phyloP scores from a whole-genome alignment of 164 flowering plant species.

The Sedum album region DNA sequence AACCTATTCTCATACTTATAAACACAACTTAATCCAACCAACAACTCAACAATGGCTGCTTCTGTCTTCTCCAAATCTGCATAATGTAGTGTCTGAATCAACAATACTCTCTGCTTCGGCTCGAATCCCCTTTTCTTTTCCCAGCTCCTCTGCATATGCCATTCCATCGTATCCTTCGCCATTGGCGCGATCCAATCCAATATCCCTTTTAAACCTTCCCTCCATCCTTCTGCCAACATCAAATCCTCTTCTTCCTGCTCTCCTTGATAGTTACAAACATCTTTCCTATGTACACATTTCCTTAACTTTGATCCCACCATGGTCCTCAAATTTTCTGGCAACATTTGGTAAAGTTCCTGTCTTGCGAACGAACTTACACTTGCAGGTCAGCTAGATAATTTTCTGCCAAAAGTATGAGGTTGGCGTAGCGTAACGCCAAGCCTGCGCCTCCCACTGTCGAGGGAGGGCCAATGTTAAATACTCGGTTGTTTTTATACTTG shows the following conservation, averaged over 20 bases:
- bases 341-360: slow-evolving; percentile 3
- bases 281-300: background rate
- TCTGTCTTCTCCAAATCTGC: slow-evolving; percentile 76
- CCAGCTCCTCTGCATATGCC: slow-evolving; percentile 59
- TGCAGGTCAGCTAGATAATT: slow-evolving; percentile 19
- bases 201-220: slow-evolving; percentile 40
- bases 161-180: slow-evolving; percentile 56
- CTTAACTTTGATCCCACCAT: slow-evolving; percentile 1
- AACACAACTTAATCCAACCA: slow-evolving; percentile 68
- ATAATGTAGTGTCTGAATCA: slow-evolving; percentile 68
- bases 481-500: slow-evolving; percentile 15
- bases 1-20: slow-evolving; percentile 27
- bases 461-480: slow-evolving; percentile 29
- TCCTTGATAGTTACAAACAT: background rate
- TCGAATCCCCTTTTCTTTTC: slow-evolving; percentile 48
- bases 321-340: background rate
- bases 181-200: slow-evolving; percentile 67
- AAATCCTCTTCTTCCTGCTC: slow-evolving; percentile 19
- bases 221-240: slow-evolving; percentile 48
- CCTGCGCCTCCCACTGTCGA: slow-evolving; percentile 66
- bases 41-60: slow-evolving; percentile 63
- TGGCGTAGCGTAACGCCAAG: slow-evolving; percentile 55
- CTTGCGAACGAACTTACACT: background rate
- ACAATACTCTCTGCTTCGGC: slow-evolving; percentile 34
- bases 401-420: slow-evolving; percentile 43